A percentile compares a stretch with the other conserved stretches of the same genome.
These are phyloP conservation scores for Zygoascus flipseniorum DNA, from an alignment of 805 yeast genomes.

Conservation along the genomic window DNA sequence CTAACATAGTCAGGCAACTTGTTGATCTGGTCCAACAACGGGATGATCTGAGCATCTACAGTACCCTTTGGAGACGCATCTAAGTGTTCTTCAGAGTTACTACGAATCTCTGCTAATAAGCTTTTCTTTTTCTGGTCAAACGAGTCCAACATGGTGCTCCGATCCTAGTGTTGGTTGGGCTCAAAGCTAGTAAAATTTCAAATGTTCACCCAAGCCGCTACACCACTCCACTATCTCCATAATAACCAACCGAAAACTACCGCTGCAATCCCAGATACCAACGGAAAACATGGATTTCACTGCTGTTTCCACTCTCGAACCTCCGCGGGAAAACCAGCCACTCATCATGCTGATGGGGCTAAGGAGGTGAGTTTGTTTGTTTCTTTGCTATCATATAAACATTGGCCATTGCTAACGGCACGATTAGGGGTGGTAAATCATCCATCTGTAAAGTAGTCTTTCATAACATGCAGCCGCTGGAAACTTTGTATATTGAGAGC, in stretches of 20 bases:
- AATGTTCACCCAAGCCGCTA: background rate
- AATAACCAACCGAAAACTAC: background rate
- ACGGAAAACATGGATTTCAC: background rate
- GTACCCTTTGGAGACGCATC: slow-evolving; percentile 71
- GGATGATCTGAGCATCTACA: slow-evolving; percentile 65
- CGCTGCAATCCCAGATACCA: background rate
- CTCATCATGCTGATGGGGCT: slow-evolving; percentile 83
- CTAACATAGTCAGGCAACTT: slow-evolving; percentile 61
- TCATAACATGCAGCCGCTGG: slow-evolving; percentile 93
- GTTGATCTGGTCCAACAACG: slow-evolving; percentile 64
- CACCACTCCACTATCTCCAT: background rate
- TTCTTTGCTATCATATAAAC: background rate
- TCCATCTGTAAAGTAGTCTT: slow-evolving; percentile 94
- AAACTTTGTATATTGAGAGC: slow-evolving; percentile 81
- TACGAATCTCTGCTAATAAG: slow-evolving; percentile 45
- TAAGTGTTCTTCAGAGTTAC: slow-evolving; percentile 35
- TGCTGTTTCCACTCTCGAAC: background rate
- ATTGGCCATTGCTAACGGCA: background rate
- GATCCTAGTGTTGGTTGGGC: background rate
- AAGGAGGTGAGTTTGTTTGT: slow-evolving; percentile 38
- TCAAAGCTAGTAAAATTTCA: background rate
- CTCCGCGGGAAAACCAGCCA: slow-evolving; percentile 33
- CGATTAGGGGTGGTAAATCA: slow-evolving; percentile 62
- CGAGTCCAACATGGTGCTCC: background rate
- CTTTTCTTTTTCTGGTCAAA: slow-evolving; percentile 59